Evolutionary conservation across 129 eudicot species (phyloP).

Genomic region (Lactuca saligna): DNA sequence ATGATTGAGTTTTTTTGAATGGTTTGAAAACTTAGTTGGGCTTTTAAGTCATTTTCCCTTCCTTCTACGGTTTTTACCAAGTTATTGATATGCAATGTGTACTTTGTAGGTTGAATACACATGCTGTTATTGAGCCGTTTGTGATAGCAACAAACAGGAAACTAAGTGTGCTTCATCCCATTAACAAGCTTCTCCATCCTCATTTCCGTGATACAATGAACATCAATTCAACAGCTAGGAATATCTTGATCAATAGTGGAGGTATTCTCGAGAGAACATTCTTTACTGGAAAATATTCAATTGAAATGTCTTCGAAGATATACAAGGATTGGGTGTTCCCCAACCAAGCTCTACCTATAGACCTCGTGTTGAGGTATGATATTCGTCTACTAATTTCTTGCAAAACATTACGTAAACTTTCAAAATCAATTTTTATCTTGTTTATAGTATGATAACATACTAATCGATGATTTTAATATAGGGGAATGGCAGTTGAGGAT

Average conservation of each 20-base stretch:
- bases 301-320: slow-evolving; percentile 42
- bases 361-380: slow-evolving; percentile 51
- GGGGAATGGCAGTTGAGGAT: slow-evolving; percentile 67
- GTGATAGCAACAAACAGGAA: slow-evolving; percentile 55
- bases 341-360: slow-evolving; percentile 52
- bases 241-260: slow-evolving; percentile 44
- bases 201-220: slow-evolving; percentile 59
- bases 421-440: too few species aligned
- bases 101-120: slow-evolving; percentile 53
- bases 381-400: neutral
- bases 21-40: too few species aligned
- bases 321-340: slow-evolving; percentile 45
- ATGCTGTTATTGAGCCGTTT: slow-evolving; percentile 59
- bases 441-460: neutral
- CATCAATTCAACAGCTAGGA: slow-evolving; percentile 48
- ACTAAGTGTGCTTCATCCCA: slow-evolving; percentile 53
- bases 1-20: too few species aligned
- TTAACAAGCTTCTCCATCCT: slow-evolving; percentile 51
- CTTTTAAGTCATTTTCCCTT: too few species aligned
- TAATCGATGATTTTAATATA: slow-evolving; percentile 7
- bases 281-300: slow-evolving; percentile 37
- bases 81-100: neutral
- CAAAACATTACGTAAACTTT: neutral
- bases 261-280: slow-evolving; percentile 45
- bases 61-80: neutral